These are phyloP conservation scores for Cercospora beticola DNA, from an alignment of 2,329 filamentous ascomycete genomes.

Conservation along the genomic window DNA sequence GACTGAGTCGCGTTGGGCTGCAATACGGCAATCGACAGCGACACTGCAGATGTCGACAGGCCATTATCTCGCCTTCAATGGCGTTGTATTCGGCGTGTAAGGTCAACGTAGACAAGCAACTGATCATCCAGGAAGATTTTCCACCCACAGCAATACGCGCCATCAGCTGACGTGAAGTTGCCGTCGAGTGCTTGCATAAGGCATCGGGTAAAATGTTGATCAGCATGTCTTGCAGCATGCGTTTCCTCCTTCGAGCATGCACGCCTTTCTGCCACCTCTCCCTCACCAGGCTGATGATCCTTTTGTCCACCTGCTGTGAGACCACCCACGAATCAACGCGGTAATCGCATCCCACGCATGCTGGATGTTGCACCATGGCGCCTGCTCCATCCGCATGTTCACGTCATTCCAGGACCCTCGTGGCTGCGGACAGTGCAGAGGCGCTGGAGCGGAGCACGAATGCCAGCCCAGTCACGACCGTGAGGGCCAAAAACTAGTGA, in stretches of 20 bases:
- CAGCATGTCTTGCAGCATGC: slow-evolving; percentile 7
- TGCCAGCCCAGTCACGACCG: not conserved
- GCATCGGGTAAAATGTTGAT: not conserved
- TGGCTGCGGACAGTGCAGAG: not conserved
- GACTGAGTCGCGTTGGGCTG: not conserved
- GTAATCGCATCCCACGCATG: not conserved
- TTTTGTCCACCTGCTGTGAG: not conserved
- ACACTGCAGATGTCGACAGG: too few species aligned
- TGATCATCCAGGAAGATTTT: too few species aligned
- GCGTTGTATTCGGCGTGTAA: too few species aligned
- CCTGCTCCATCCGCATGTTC: not conserved
- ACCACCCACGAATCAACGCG: not conserved
- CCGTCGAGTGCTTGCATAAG: not conserved
- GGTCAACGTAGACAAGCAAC: too few species aligned
- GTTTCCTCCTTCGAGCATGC: slow-evolving; percentile 6
- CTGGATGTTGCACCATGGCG: not conserved
- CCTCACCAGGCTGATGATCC: not conserved
- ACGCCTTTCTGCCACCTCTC: not conserved
- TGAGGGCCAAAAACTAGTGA: not conserved
- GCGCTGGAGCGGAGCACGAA: not conserved
- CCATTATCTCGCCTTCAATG: too few species aligned
- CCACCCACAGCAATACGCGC: not conserved
- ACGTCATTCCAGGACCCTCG: not conserved
- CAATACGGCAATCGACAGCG: not conserved
- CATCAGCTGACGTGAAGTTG: not conserved